These are phyloP conservation scores for Phalaenopsis equestris DNA, from an alignment of 106 monocot species.

Conservation along the genomic window DNA sequence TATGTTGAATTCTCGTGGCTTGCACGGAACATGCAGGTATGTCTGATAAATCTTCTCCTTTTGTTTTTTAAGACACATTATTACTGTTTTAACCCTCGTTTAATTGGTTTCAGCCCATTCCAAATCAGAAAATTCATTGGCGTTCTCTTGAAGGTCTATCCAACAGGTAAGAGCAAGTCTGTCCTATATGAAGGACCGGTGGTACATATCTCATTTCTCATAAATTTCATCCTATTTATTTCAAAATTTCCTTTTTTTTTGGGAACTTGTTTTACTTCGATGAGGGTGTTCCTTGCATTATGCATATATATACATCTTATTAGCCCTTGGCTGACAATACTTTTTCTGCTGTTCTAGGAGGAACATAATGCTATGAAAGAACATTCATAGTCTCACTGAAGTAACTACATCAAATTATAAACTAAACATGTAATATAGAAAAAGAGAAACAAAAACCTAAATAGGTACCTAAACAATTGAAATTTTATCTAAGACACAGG, in stretches of 20 bases:
- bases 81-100: not conserved
- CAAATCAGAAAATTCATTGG: conserved; percentile 98
- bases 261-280: not conserved
- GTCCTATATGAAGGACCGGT: not conserved
- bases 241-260: not conserved
- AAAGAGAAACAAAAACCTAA: too few relatives aligned
- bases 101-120: conserved; percentile 56
- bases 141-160: conserved; percentile 90
- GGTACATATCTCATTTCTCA: not conserved
- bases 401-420: too few relatives aligned
- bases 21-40: conserved; percentile 78
- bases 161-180: conserved; percentile 44
- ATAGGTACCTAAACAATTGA: too few relatives aligned
- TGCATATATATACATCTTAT: not conserved
- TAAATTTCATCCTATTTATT: not conserved
- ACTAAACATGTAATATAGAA: too few relatives aligned
- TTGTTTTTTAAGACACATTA: conserved; percentile 1
- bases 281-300: not conserved
- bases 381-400: too few relatives aligned
- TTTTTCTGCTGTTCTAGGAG: not conserved
- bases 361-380: too few relatives aligned
- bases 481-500: too few relatives aligned
- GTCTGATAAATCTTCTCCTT: not conserved
- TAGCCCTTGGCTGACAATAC: not conserved
- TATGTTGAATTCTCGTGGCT: conserved; percentile 91